phyloP scores from a whole-genome alignment of 2,329 filamentous ascomycete genomes.

The Gyromitra esculenta region DNA sequence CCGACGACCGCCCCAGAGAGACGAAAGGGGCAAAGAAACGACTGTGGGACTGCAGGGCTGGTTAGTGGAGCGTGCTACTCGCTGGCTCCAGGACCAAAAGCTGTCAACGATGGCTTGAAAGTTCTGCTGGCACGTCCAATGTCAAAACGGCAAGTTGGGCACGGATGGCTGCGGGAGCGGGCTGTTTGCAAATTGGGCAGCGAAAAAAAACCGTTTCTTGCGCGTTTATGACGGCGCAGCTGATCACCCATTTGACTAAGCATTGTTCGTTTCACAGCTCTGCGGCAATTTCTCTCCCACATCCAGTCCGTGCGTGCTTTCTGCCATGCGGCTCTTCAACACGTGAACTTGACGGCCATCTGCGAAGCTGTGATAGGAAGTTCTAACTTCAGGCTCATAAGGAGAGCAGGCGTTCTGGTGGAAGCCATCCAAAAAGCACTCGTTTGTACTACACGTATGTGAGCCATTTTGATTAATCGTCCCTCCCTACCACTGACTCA shows the following conservation, averaged over 20 bases:
- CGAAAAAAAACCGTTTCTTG: constrained; percentile 25
- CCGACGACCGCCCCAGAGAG: constrained; percentile 11
- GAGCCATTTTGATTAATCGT: neutral
- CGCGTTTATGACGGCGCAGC: constrained; percentile 25
- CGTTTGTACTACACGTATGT: neutral
- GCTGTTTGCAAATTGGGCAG: constrained; percentile 12
- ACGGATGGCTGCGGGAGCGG: neutral
- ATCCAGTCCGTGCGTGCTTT: constrained; percentile 1
- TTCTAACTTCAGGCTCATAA: neutral
- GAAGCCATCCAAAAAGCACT: neutral
- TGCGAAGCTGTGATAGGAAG: neutral
- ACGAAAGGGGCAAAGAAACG: constrained; percentile 27
- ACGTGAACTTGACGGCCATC: neutral
- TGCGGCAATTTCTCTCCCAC: constrained; percentile 20
- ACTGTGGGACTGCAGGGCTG: constrained; percentile 11
- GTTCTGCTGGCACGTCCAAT: constrained; percentile 12
- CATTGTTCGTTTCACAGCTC: constrained; percentile 14
- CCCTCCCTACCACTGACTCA: neutral
- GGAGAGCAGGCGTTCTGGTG: neutral
- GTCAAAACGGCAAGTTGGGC: constrained; percentile 13
- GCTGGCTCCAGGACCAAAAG: constrained; percentile 10
- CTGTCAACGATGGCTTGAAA: neutral
- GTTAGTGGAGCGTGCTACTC: neutral
- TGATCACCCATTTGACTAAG: constrained; percentile 40
- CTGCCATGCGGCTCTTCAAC: constrained; percentile 24